Evolutionary conservation across 306 rosid genomes (phyloP), one percentile per base, ranked within the genome.

Genomic region (Styphnolobium japonicum): DNA sequence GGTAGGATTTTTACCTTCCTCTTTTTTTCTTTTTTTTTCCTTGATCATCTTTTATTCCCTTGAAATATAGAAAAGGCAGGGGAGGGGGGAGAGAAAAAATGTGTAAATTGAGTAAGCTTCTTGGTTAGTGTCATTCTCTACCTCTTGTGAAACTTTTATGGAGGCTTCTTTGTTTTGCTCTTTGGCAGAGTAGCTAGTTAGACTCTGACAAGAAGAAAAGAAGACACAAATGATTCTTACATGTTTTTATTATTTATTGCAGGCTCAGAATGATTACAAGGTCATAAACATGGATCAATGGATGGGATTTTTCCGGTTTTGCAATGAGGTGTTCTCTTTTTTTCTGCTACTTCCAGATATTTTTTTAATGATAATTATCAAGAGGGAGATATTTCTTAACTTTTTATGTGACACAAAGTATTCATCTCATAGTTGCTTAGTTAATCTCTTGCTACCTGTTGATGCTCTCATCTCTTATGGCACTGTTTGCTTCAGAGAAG

Each of bases 241-340:
- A 27, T 81, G 67, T 45, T 39, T 81, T 18, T 72, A 37, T 81
- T 73, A 27, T 72, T 31, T 48, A 23, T 73, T 82, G 87, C 92
- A 96, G 99, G 78, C 69, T 51, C 99, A 96, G 85, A 87, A 82
- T 81, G 99, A 96, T 86, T 96, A 96, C 90, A 91, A 96, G 83
- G 99, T 96, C 79, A 83, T 96, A 83, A 96, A 96, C 86, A 87
- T 89, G 96, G 99, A 96, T 79, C 99, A 96, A 29, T 93, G 98
- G 99, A 89, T 88, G 97, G 99, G 97, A 10, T 96, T 93, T 84
- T 93, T 83, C 86, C 91, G 97, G 82, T 96, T 96, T 87, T 96
- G 99, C 89, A 88, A 93, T 3, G 97, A 96, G 99, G 99, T 96
- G 84, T 48, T 18, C 49, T 61, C 70, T 76, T 73, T n/a, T 53